Evolutionary conservation across 768 basidiomycete species (phyloP).

Genomic region (Naganishia randhawae): DNA sequence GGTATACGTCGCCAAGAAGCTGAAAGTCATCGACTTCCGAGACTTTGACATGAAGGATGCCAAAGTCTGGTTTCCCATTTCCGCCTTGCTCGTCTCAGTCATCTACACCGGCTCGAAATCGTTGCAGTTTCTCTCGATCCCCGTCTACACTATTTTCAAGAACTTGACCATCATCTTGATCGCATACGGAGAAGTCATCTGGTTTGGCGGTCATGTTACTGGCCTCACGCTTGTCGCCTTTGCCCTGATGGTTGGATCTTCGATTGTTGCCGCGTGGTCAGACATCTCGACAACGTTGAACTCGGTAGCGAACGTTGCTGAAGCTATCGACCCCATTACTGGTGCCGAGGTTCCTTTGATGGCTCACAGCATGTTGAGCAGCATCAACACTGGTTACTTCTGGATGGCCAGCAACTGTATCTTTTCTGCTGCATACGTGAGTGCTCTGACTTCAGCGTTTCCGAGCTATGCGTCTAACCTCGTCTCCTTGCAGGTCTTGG

Average conservation of each 20-base stretch:
- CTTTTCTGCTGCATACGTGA: slow-evolving; percentile 81
- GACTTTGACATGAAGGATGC: slow-evolving; percentile 78
- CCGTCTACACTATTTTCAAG: slow-evolving; percentile 98
- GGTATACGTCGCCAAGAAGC: slow-evolving; percentile 68
- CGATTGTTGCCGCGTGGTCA: slow-evolving; percentile 92
- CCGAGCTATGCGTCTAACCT: not conserved
- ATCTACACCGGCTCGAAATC: slow-evolving; percentile 99
- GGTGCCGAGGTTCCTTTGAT: slow-evolving; percentile 45
- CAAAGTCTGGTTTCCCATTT: slow-evolving; percentile 91
- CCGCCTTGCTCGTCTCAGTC: slow-evolving; percentile 81
- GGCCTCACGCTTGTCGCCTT: slow-evolving; percentile 84
- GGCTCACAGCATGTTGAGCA: slow-evolving; percentile 47
- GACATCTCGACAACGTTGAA: slow-evolving; percentile 62
- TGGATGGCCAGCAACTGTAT: slow-evolving; percentile 96
- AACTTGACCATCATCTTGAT: slow-evolving; percentile 99
- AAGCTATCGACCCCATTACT: slow-evolving; percentile 43
- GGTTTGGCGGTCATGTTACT: slow-evolving; percentile 89
- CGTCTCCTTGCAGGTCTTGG: slow-evolving; percentile 63
- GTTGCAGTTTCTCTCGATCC: slow-evolving; percentile 96
- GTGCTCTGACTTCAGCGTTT: slow-evolving; percentile 43
- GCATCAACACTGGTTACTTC: slow-evolving; percentile 75
- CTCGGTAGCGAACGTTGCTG: slow-evolving; percentile 31
- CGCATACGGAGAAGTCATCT: slow-evolving; percentile 94
- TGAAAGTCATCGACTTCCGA: slow-evolving; percentile 61
- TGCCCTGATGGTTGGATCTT: slow-evolving; percentile 90